These are phyloP conservation scores for Sarocladium kiliense DNA, from an alignment of 2,329 filamentous ascomycete genomes.

Conservation along the genomic window DNA sequence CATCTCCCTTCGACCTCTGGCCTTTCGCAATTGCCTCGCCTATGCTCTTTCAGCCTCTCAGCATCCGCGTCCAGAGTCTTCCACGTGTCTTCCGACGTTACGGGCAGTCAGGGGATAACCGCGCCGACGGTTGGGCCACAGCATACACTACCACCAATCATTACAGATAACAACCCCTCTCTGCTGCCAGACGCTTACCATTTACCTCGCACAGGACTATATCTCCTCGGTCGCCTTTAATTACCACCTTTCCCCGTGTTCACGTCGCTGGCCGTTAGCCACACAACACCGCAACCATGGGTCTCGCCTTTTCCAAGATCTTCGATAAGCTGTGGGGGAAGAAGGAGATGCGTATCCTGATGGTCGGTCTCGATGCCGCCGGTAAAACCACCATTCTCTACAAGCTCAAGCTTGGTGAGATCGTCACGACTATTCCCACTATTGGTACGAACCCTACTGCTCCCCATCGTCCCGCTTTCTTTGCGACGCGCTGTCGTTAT, in stretches of 20 bases:
- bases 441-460: conserved; percentile 61
- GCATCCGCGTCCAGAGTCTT: not conserved
- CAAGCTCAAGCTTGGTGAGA: conserved; percentile 99
- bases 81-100: not conserved
- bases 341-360: conserved; percentile 99
- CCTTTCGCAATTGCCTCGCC: not conserved
- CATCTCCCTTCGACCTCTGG: not conserved
- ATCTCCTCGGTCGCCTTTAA: conserved; percentile 14
- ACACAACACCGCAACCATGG: conserved; percentile 69
- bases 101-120: conserved; percentile 1
- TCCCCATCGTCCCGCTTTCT: conserved; percentile 2
- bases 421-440: conserved; percentile 98
- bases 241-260: conserved; percentile 2
- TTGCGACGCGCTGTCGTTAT: conserved; percentile 1
- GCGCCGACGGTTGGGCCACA: not conserved
- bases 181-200: not conserved
- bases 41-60: not conserved
- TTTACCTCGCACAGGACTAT: not conserved
- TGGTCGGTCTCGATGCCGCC: conserved; percentile 98
- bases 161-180: conserved; percentile 1
- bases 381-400: conserved; percentile 99
- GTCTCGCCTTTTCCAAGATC: conserved; percentile 95
- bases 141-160: not conserved
- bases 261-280: conserved; percentile 19
- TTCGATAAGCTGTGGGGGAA: conserved; percentile 96